Evolutionary conservation across 192 early-diverging fungal species (phyloP).

Genomic region (Umbelopsis isabellina): DNA sequence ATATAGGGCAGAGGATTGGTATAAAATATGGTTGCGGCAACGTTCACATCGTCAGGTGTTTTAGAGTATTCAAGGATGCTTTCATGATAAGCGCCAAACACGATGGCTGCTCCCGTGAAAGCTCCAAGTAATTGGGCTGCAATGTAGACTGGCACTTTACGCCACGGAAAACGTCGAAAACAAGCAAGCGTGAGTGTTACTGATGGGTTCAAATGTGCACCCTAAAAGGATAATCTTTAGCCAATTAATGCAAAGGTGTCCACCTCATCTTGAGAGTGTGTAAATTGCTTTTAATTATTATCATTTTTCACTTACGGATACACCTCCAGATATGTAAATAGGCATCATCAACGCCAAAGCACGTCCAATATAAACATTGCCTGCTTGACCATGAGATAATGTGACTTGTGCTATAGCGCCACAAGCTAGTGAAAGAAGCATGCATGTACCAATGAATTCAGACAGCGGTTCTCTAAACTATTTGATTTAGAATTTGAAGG

Average conservation of each 20-base stretch:
- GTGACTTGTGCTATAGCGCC: conserved; percentile 2
- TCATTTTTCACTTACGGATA: background rate
- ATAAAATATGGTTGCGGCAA: conserved; percentile 60
- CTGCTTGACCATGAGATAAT: background rate
- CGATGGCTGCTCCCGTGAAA: conserved; percentile 46
- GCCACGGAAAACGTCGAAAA: conserved; percentile 44
- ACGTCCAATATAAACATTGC: conserved; percentile 10
- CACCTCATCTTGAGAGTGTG: too few species aligned
- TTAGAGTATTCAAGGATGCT: conserved; percentile 30
- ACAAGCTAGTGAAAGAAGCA: conserved; percentile 3
- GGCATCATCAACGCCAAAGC: conserved; percentile 17
- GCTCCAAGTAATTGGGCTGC: conserved; percentile 50
- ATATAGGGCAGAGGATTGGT: conserved; percentile 64
- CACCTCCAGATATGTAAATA: conserved; percentile 13
- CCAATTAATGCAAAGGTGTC: too few species aligned
- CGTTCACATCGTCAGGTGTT: background rate
- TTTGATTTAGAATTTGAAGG: background rate
- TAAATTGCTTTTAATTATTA: background rate
- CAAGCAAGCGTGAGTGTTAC: conserved; percentile 44
- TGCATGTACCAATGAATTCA: conserved; percentile 12
- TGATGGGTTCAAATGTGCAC: conserved; percentile 52
- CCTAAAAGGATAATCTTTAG: conserved; percentile 20
- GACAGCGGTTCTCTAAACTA: conserved; percentile 14
- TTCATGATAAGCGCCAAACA: conserved; percentile 41
- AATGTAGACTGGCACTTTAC: conserved; percentile 44